Evolutionary conservation across 441 rosid species (phyloP).

Genomic region (Francoa sonchifolia): DNA sequence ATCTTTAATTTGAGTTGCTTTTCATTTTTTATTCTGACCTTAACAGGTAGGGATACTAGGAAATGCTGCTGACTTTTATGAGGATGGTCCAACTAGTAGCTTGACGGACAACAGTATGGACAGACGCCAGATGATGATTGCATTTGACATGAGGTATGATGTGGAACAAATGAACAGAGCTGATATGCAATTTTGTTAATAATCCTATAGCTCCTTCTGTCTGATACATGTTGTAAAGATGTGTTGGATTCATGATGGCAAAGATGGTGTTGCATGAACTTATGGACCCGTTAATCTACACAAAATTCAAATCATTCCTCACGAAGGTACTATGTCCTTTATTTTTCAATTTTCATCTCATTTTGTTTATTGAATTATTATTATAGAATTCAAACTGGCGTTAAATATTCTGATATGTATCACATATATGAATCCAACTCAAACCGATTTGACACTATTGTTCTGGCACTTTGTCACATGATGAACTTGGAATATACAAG

Average conservation of each 20-base stretch:
- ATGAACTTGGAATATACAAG: not conserved
- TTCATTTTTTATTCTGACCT: constrained; percentile 1
- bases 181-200: too few relatives aligned
- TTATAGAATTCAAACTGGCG: not conserved
- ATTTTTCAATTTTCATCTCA: too few relatives aligned
- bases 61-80: constrained; percentile 81
- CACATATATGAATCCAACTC: not conserved
- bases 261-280: constrained; percentile 90
- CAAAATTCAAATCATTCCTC: constrained; percentile 68
- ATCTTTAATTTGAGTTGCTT: not conserved
- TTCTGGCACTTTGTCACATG: not conserved
- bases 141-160: constrained; percentile 86
- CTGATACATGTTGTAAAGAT: constrained; percentile 31
- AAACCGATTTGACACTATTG: not conserved
- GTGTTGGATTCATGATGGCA: constrained; percentile 95
- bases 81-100: constrained; percentile 39
- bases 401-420: not conserved
- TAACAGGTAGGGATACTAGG: constrained; percentile 83
- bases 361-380: not conserved
- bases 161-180: constrained; percentile 7
- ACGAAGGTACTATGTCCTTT: constrained; percentile 41
- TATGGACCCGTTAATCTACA: constrained; percentile 69
- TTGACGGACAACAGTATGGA: constrained; percentile 36
- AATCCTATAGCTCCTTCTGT: constrained; percentile 14
- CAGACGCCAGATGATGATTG: constrained; percentile 91